Evolutionary conservation across 169 alveolate species (phyloP), one percentile per base, ranked within the genome.

Genomic region (Plasmodium inui): DNA sequence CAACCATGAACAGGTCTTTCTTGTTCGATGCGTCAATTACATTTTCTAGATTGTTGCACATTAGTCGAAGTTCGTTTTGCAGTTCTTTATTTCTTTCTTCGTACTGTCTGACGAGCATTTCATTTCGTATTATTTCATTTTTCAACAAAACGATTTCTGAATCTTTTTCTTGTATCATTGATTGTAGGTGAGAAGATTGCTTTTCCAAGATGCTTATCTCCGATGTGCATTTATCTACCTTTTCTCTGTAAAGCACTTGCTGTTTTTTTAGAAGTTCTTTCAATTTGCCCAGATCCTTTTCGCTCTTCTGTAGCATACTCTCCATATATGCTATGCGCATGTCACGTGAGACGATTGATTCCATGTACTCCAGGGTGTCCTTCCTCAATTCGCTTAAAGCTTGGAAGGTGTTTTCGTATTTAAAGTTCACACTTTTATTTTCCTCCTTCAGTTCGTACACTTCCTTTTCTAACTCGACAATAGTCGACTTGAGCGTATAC

Each of bases 321-420:
- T 91, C 95, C 95, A 91, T 91, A 81, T 91, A 91, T 14, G 82
- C 95, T 30, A 91, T 91, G 37, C 95, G 50, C 91, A 82, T 91
- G 50, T 91, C 95, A n/a, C 95, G 84, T 4, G 95, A 80, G 71
- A 91, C 95, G 41, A 91, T 91, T 1, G 95, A 76, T 81, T 91
- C 95, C 95, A 91, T 91, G 74, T 91, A 91, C 83, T 91, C 95
- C 53, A 91, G 57, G 14, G 95, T 91, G 55, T 91, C 95, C 57
- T 91, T 91, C 74, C 95, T 80, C 78, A 91, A 70, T 57, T 91
- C 95, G 10, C 92, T 91, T 50, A 91, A 82, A 12, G 95, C 57
- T 91, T 91, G 30, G 50, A 91, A 91, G 0, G 95, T 91, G 39
- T 91, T 91, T 91, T 91, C 92, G 53, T 91, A 91, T 73, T 91